Conservation (phyloP, 1,139 yeast genomes). For the Suhomyces atakaporum region DNA sequence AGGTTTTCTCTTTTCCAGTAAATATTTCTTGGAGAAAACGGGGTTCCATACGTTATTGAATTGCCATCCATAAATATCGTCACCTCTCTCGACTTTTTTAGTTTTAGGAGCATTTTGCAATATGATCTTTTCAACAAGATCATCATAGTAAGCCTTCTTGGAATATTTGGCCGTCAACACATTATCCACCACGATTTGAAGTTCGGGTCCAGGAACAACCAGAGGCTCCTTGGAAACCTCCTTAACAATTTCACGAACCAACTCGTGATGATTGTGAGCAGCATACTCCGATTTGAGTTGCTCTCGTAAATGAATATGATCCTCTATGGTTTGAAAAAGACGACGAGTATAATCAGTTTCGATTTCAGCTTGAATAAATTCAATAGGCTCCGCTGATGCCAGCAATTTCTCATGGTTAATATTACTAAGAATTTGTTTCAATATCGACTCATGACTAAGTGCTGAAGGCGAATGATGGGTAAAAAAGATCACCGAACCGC, state of each 20-base stretch:
- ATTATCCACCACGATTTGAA: slow-evolving; percentile 11
- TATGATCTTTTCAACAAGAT: slow-evolving; percentile 13
- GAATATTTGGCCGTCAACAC: slow-evolving; percentile 12
- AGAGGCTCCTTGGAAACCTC: slow-evolving; percentile 5
- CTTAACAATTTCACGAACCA: slow-evolving; percentile 10
- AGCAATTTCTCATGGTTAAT: slow-evolving; percentile 2
- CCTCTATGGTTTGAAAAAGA: slow-evolving; percentile 12
- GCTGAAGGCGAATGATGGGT: background rate
- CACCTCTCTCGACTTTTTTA: slow-evolving; percentile 8
- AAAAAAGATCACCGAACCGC: slow-evolving; percentile 2
- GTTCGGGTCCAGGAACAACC: slow-evolving; percentile 2
- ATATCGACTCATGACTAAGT: slow-evolving; percentile 3
- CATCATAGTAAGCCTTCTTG: slow-evolving; percentile 14
- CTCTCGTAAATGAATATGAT: slow-evolving; percentile 8
- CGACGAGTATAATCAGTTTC: slow-evolving; percentile 13
- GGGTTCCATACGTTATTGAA: slow-evolving; percentile 14
- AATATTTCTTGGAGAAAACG: slow-evolving; percentile 13
- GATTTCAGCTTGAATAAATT: slow-evolving; percentile 9
- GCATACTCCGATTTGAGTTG: slow-evolving; percentile 10
- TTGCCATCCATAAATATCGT: slow-evolving; percentile 12
- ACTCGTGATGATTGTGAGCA: slow-evolving; percentile 6
- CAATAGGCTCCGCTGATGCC: slow-evolving; percentile 10
- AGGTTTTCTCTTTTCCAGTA: slow-evolving; percentile 13
- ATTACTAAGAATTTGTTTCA: slow-evolving; percentile 1
- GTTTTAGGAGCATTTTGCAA: slow-evolving; percentile 14